phyloP scores from a whole-genome alignment of 2,329 filamentous ascomycete species.

The Penicillium sp. region DNA sequence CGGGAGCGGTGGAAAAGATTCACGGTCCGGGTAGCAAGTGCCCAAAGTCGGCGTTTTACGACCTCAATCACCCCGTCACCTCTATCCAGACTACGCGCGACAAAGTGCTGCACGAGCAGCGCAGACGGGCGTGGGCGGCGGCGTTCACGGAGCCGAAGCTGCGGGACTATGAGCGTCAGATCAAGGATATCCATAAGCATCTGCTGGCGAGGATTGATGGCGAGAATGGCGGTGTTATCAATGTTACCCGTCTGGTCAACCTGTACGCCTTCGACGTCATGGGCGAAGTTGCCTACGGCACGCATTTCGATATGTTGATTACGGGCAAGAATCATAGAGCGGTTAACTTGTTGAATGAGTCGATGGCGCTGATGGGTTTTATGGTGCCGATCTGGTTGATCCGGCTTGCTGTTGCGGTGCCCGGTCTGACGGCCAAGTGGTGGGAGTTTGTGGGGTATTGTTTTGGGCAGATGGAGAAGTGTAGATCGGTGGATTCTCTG shows the following conservation, averaged over 20 bases:
- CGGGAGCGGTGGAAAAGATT: slow-evolving; percentile 33
- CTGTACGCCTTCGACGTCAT: slow-evolving; percentile 45
- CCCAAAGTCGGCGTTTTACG: slow-evolving; percentile 41
- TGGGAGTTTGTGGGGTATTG: slow-evolving; percentile 34
- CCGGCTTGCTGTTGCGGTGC: slow-evolving; percentile 27
- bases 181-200: slow-evolving; percentile 32
- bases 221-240: slow-evolving; percentile 18
- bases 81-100: slow-evolving; percentile 39
- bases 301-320: slow-evolving; percentile 20
- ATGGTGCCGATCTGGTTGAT: slow-evolving; percentile 29
- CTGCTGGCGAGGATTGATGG: slow-evolving; percentile 17
- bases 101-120: slow-evolving; percentile 32
- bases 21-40: slow-evolving; percentile 37
- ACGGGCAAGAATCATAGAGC: slow-evolving; percentile 17
- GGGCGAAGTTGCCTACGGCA: slow-evolving; percentile 43
- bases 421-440: slow-evolving; percentile 27
- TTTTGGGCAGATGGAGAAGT: slow-evolving; percentile 25
- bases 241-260: slow-evolving; percentile 38
- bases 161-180: slow-evolving; percentile 37
- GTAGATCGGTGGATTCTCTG: slow-evolving; percentile 20
- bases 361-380: slow-evolving; percentile 20
- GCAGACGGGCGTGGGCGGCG: slow-evolving; percentile 37
- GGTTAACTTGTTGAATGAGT: slow-evolving; percentile 33
- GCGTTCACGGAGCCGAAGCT: slow-evolving; percentile 40
- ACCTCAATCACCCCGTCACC: slow-evolving; percentile 24